Conservation (phyloP, 2,329 filamentous ascomycete species). For the Lasiodiplodia theobromae region DNA sequence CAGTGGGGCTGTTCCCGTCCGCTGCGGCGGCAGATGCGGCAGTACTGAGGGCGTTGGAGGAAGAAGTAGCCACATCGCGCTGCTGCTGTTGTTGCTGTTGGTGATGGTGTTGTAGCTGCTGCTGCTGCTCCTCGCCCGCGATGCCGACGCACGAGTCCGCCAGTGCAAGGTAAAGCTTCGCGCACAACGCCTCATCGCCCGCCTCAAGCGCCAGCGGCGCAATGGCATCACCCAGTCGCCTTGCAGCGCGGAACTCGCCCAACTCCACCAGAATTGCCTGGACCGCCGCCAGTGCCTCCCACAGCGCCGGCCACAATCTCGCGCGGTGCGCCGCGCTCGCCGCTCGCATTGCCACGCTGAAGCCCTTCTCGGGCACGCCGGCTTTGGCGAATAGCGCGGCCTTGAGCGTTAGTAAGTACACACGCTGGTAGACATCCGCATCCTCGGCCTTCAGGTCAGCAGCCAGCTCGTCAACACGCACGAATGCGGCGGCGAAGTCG, state of each 20-base stretch:
- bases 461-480: slow-evolving; percentile 61
- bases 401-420: slow-evolving; percentile 77
- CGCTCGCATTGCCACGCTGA: slow-evolving; percentile 78
- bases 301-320: slow-evolving; percentile 72
- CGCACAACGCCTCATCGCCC: slow-evolving; percentile 67
- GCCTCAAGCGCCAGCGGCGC: slow-evolving; percentile 78
- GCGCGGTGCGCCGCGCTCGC: slow-evolving; percentile 76
- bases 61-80: background rate
- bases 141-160: slow-evolving; percentile 82
- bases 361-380: slow-evolving; percentile 74
- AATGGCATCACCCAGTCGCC: slow-evolving; percentile 69
- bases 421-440: slow-evolving; percentile 70
- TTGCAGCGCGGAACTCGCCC: slow-evolving; percentile 73
- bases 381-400: slow-evolving; percentile 72
- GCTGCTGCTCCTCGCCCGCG: slow-evolving; percentile 61
- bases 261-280: slow-evolving; percentile 75
- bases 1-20: slow-evolving; percentile 33
- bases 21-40: slow-evolving; percentile 23
- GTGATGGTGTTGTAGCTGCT: slow-evolving; percentile 31
- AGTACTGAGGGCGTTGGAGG: background rate
- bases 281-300: slow-evolving; percentile 73
- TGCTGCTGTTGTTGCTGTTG: background rate
- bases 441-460: slow-evolving; percentile 60
- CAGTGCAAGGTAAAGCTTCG: slow-evolving; percentile 71
- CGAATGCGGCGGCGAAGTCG: slow-evolving; percentile 61